phyloP scores from a whole-genome alignment of 805 yeast genomes.

The Candida koratica region DNA sequence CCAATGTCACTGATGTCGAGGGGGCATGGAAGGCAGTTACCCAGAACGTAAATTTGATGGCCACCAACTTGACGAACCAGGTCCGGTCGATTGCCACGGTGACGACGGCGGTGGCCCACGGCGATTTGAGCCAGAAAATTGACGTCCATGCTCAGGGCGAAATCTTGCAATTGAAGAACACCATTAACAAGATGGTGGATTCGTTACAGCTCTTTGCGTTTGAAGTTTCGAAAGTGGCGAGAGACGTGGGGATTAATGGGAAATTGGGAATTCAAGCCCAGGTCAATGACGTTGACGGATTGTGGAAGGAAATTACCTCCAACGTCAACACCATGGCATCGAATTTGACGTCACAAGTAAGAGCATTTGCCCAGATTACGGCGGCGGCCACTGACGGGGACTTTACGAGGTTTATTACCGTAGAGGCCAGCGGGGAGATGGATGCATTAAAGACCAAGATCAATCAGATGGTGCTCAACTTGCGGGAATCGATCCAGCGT shows the following conservation, averaged over 20 bases:
- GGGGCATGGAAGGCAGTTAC: constrained; percentile 51
- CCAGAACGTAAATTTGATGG: constrained; percentile 46
- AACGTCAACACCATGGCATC: constrained; percentile 93
- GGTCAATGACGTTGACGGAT: constrained; percentile 84
- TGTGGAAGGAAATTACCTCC: constrained; percentile 89
- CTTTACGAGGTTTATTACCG: constrained; percentile 84
- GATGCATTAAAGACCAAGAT: constrained; percentile 60
- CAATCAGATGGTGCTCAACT: constrained; percentile 79
- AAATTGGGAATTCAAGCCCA: constrained; percentile 90
- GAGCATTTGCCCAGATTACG: constrained; percentile 90
- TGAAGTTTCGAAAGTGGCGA: constrained; percentile 86
- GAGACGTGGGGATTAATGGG: constrained; percentile 92
- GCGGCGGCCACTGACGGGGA: constrained; percentile 95
- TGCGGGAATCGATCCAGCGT: constrained; percentile 85
- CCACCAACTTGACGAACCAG: constrained; percentile 58
- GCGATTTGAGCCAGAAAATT: constrained; percentile 80
- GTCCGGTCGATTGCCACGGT: constrained; percentile 87
- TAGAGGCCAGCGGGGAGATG: constrained; percentile 92
- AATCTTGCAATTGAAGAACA: constrained; percentile 76
- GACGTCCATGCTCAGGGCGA: constrained; percentile 90
- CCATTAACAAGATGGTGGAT: constrained; percentile 92
- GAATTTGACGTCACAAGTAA: constrained; percentile 85
- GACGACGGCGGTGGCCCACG: constrained; percentile 88
- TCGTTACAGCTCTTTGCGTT: constrained; percentile 81
- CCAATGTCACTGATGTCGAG: constrained; percentile 48